These are phyloP conservation scores for Calonectria montana DNA, from an alignment of 2,329 filamentous ascomycete species.

Conservation along the genomic window DNA sequence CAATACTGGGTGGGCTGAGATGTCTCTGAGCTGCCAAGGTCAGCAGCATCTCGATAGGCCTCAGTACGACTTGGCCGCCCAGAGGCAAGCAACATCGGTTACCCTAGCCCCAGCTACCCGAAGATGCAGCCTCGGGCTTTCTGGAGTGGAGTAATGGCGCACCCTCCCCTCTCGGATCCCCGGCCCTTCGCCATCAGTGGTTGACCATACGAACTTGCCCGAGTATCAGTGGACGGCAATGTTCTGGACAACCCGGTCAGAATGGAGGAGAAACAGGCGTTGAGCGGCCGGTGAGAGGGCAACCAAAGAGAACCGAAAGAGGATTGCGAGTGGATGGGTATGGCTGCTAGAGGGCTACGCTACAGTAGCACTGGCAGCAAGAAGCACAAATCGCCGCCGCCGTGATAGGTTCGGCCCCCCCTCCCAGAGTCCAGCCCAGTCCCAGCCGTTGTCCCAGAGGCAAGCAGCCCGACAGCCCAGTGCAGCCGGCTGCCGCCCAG, in stretches of 20 bases:
- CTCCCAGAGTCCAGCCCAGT: conserved; percentile 19
- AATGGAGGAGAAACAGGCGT: conserved; percentile 13
- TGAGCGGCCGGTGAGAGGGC: conserved; percentile 10
- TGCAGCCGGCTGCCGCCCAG: conserved; percentile 19
- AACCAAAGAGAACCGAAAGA: not conserved
- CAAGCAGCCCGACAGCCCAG: conserved; percentile 17
- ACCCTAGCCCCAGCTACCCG: conserved; percentile 30
- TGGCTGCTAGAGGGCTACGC: conserved; percentile 24
- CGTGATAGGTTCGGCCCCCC: conserved; percentile 26
- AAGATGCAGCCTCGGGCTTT: conserved; percentile 37
- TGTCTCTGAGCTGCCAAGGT: conserved; percentile 10
- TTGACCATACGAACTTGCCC: conserved; percentile 35
- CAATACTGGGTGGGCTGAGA: conserved; percentile 11
- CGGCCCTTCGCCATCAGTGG: conserved; percentile 32
- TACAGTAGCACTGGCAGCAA: conserved; percentile 23
- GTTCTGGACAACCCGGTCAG: conserved; percentile 23
- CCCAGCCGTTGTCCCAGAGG: conserved; percentile 19
- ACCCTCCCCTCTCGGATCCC: conserved; percentile 34
- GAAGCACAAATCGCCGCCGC: conserved; percentile 15
- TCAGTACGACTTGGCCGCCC: conserved; percentile 18
- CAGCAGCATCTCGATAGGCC: conserved; percentile 10
- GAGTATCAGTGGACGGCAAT: conserved; percentile 36
- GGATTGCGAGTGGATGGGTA: conserved; percentile 9
- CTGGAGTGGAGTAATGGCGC: conserved; percentile 41
- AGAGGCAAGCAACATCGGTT: conserved; percentile 16